These are phyloP conservation scores for Lactarius indigo DNA, from an alignment of 768 basidiomycete species.

Conservation along the genomic window DNA sequence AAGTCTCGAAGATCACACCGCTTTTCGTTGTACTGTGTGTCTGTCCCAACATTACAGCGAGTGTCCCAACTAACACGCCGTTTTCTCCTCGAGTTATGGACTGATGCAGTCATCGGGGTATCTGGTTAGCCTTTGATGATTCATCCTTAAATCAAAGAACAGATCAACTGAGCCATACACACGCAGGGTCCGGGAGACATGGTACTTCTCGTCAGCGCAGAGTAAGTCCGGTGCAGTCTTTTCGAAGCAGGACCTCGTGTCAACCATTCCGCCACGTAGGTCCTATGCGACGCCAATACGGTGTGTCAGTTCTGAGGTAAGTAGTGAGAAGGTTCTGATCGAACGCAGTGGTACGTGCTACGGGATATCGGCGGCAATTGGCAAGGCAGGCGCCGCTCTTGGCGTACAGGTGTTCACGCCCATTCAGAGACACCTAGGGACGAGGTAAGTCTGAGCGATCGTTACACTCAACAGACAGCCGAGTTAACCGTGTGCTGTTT, in stretches of 20 bases:
- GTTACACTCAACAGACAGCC: neutral
- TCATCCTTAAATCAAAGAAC: slow-evolving; percentile 37
- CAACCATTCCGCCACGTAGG: slow-evolving; percentile 31
- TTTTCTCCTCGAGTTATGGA: slow-evolving; percentile 46
- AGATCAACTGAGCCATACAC: neutral
- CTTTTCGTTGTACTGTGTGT: slow-evolving; percentile 67
- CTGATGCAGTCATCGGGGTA: slow-evolving; percentile 53
- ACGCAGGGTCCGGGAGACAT: slow-evolving; percentile 66
- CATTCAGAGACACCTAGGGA: slow-evolving; percentile 61
- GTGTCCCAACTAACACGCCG: neutral
- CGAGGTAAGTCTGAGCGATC: slow-evolving; percentile 39
- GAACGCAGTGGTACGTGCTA: slow-evolving; percentile 58
- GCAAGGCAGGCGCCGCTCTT: slow-evolving; percentile 66
- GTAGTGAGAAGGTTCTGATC: slow-evolving; percentile 5
- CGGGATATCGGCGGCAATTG: slow-evolving; percentile 62
- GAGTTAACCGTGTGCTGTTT: neutral
- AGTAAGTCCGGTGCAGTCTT: slow-evolving; percentile 40
- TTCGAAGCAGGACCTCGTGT: neutral
- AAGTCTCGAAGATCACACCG: slow-evolving; percentile 57
- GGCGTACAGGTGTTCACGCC: slow-evolving; percentile 70
- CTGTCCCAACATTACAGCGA: neutral
- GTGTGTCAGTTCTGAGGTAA: slow-evolving; percentile 30
- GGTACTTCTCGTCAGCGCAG: slow-evolving; percentile 64
- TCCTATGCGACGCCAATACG: slow-evolving; percentile 63
- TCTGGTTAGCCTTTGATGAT: neutral